Evolutionary conservation across 805 yeast genomes (phyloP).

Genomic region (Wickerhamiella azymoides): DNA sequence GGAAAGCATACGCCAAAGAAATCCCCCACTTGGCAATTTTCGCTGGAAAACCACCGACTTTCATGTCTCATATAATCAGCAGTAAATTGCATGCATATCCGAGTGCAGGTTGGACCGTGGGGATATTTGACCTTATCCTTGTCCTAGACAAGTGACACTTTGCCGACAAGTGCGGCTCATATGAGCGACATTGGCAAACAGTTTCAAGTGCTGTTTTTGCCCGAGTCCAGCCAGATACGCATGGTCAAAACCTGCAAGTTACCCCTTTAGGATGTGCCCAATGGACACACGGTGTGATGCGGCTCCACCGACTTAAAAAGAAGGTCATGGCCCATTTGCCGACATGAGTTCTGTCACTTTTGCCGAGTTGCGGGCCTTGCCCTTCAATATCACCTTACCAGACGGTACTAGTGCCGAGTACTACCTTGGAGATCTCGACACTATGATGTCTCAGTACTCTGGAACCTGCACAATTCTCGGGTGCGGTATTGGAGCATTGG

Average conservation of each 20-base stretch:
- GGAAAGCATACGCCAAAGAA: too few relatives aligned
- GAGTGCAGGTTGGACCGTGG: too few relatives aligned
- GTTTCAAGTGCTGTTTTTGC: too few relatives aligned
- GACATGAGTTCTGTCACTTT: background rate
- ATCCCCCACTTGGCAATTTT: too few relatives aligned
- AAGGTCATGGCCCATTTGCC: background rate
- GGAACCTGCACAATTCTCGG: conserved; percentile 25
- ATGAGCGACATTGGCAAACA: too few relatives aligned
- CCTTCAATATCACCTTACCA: background rate
- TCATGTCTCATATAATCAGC: too few relatives aligned
- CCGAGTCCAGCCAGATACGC: background rate
- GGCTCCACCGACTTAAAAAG: background rate
- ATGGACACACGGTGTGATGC: background rate
- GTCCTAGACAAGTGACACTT: too few relatives aligned
- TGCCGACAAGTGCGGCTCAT: too few relatives aligned
- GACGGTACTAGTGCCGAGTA: background rate
- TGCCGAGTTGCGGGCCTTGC: background rate
- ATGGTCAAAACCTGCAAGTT: background rate
- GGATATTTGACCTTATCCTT: too few relatives aligned
- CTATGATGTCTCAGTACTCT: background rate
- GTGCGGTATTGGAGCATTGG: conserved; percentile 43
- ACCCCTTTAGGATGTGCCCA: conserved; percentile 5
- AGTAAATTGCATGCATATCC: too few relatives aligned
- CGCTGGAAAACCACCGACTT: too few relatives aligned
- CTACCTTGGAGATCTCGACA: background rate